Evolutionary conservation across 2,329 filamentous ascomycete genomes (phyloP).

Genomic region (Tolypocladium tundrense): DNA sequence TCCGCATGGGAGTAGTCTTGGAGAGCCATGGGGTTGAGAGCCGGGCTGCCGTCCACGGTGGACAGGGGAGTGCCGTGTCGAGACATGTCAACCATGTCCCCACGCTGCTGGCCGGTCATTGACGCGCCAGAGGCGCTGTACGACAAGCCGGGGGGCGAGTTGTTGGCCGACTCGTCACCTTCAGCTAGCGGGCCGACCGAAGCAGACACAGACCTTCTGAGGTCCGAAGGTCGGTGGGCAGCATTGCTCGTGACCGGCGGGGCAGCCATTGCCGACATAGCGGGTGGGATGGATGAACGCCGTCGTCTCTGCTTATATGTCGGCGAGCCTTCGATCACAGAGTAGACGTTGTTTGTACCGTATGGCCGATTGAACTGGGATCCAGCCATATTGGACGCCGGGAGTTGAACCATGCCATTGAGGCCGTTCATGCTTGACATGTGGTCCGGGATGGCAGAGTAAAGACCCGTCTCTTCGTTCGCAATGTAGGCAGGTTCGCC

Average conservation of each 20-base stretch:
- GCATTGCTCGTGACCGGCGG: conserved; percentile 52
- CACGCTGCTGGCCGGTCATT: conserved; percentile 56
- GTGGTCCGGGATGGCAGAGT: conserved; percentile 89
- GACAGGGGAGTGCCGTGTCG: conserved; percentile 85
- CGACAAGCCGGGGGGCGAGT: conserved; percentile 68
- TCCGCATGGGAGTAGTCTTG: conserved; percentile 60
- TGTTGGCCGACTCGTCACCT: conserved; percentile 65
- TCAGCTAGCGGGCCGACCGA: conserved; percentile 78
- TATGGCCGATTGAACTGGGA: conserved; percentile 71
- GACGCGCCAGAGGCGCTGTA: conserved; percentile 61
- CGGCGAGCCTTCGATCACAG: conserved; percentile 92
- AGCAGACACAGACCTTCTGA: conserved; percentile 80
- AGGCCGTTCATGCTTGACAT: conserved; percentile 61
- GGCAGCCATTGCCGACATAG: conserved; percentile 58
- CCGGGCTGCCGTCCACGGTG: conserved; percentile 72
- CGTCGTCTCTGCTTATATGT: conserved; percentile 97
- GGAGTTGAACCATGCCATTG: conserved; percentile 84
- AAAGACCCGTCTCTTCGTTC: conserved; percentile 93
- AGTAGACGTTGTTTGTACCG: conserved; percentile 71
- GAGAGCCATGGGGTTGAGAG: conserved; percentile 58
- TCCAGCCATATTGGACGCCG: conserved; percentile 72
- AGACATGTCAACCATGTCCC: conserved; percentile 74
- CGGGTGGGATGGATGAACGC: conserved; percentile 82
- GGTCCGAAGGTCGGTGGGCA: conserved; percentile 74
- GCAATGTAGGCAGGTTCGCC: conserved; percentile 94